phyloP scores from a whole-genome alignment of 2,329 filamentous ascomycete genomes.

The Botryotinia globosa region DNA sequence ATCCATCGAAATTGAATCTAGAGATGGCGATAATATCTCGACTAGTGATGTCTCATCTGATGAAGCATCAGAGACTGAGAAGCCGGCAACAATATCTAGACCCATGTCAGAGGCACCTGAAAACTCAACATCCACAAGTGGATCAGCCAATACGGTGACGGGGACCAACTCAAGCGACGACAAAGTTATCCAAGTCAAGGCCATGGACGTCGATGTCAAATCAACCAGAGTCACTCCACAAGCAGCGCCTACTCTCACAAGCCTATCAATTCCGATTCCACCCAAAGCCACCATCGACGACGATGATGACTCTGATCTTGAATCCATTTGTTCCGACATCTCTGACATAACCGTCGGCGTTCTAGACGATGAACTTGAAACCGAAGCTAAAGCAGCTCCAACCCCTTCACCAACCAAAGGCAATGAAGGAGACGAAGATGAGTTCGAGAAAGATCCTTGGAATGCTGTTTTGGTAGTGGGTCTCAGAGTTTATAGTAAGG shows the following conservation, averaged over 20 bases:
- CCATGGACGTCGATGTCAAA: slow-evolving; percentile 3
- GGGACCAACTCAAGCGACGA: not conserved
- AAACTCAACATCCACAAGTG: not conserved
- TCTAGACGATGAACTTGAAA: slow-evolving; percentile 27
- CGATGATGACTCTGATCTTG: slow-evolving; percentile 20
- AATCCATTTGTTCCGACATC: slow-evolving; percentile 29
- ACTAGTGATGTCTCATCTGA: not conserved
- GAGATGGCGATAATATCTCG: slow-evolving; percentile 16
- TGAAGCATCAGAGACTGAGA: not conserved
- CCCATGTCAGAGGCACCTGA: not conserved
- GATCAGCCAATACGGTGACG: not conserved
- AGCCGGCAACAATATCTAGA: not conserved
- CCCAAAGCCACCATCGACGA: not conserved
- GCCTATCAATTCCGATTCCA: not conserved
- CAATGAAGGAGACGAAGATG: slow-evolving; percentile 51
- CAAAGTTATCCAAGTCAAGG: slow-evolving; percentile 6
- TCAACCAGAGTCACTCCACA: not conserved
- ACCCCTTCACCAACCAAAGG: slow-evolving; percentile 21
- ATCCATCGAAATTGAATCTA: not conserved
- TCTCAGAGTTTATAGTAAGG: slow-evolving; percentile 57
- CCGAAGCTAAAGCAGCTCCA: slow-evolving; percentile 21
- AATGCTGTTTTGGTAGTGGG: slow-evolving; percentile 62
- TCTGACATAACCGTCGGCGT: slow-evolving; percentile 26
- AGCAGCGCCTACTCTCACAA: not conserved
- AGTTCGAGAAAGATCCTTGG: slow-evolving; percentile 57